Evolutionary conservation across 2,329 filamentous ascomycete genomes (phyloP).

Genomic region (Colletotrichum somersetense): DNA sequence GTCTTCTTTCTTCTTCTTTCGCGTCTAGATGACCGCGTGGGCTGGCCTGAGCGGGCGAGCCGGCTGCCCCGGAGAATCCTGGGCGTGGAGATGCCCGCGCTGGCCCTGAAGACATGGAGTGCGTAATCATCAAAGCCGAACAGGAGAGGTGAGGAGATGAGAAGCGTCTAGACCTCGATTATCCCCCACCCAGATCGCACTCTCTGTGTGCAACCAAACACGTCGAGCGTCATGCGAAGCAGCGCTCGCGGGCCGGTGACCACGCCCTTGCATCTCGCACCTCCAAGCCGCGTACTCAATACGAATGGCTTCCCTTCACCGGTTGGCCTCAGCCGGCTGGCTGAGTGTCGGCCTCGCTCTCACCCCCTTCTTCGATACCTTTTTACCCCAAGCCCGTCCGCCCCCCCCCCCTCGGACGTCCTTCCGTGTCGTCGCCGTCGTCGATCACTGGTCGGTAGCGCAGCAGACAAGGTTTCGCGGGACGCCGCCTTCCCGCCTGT

Average conservation of each 20-base stretch:
- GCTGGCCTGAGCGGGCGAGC: neutral
- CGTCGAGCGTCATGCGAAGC: neutral
- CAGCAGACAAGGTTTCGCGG: neutral
- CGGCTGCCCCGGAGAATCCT: neutral
- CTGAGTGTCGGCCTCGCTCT: no score
- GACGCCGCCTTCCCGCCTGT: neutral
- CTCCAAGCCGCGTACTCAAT: no score
- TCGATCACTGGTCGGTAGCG: neutral
- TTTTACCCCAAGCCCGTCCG: neutral
- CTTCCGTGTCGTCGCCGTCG: neutral
- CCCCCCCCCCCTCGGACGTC: neutral
- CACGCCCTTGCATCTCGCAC: no score
- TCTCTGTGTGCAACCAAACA: neutral
- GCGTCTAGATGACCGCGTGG: neutral
- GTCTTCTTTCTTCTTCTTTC: neutral
- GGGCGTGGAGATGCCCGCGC: neutral
- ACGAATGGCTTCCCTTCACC: no score
- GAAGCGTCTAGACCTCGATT: neutral
- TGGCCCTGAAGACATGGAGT: neutral
- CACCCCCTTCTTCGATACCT: neutral
- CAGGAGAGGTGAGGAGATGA: neutral
- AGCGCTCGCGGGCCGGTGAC: no score
- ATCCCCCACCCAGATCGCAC: neutral
- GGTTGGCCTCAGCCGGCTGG: no score
- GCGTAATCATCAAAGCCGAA: neutral